A percentile compares a stretch with the other conserved stretches of the same genome.
Evolutionary conservation across 768 basidiomycete species (phyloP).

Genomic region (Tricholoma hemisulphureum): DNA sequence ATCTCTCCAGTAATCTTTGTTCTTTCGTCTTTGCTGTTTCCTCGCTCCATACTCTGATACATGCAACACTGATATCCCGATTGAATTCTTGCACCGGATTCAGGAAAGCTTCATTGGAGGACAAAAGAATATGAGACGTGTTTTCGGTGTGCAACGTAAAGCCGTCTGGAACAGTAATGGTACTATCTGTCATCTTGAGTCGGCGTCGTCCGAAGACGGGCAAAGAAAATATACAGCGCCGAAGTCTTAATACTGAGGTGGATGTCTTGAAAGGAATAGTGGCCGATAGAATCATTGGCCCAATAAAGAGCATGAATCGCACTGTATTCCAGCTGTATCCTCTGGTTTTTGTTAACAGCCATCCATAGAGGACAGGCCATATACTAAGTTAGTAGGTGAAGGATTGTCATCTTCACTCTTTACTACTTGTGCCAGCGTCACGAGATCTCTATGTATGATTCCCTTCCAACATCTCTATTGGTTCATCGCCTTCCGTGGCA

Average conservation of each 20-base stretch:
- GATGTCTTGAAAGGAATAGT: constrained; percentile 17
- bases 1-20: constrained; percentile 54
- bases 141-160: constrained; percentile 81
- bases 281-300: too few species aligned
- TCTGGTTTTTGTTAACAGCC: too few species aligned
- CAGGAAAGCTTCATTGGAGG: constrained; percentile 83
- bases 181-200: constrained; percentile 23
- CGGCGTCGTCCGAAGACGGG: background rate
- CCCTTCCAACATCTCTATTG: constrained; percentile 61
- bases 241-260: constrained; percentile 18
- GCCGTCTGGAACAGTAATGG: constrained; percentile 60
- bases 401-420: too few species aligned
- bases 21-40: constrained; percentile 61
- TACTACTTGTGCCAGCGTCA: too few species aligned
- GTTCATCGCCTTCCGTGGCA: constrained; percentile 68
- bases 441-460: constrained; percentile 19
- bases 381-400: too few species aligned
- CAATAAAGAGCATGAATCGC: too few species aligned
- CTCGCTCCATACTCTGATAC: constrained; percentile 88
- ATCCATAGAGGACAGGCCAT: too few species aligned
- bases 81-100: constrained; percentile 99
- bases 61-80: constrained; percentile 87
- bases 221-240: constrained; percentile 13
- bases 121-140: constrained; percentile 75
- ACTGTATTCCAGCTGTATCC: too few species aligned